Evolutionary conservation across 176 grass and related monocot genomes (phyloP).

Genomic region (Metroxylon sagu): DNA sequence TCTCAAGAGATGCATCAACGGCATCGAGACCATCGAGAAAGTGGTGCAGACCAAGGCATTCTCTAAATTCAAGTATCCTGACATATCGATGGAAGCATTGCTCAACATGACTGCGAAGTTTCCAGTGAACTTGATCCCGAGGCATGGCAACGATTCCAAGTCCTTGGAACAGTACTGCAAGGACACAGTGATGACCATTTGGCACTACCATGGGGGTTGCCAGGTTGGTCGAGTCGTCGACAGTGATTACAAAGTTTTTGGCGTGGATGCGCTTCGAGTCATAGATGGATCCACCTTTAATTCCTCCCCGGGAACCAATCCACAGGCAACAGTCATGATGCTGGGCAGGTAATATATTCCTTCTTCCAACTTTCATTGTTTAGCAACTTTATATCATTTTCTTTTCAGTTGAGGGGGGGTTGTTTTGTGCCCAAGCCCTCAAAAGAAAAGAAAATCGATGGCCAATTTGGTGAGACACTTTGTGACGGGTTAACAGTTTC

Average conservation of each 20-base stretch:
- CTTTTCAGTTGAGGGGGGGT: not conserved
- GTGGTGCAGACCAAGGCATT: conserved; percentile 49
- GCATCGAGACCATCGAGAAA: conserved; percentile 51
- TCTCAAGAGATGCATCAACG: conserved; percentile 46
- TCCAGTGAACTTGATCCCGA: conserved; percentile 58
- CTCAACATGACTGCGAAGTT: conserved; percentile 44
- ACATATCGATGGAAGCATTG: conserved; percentile 40
- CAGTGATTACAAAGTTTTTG: not conserved
- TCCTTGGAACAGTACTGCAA: conserved; percentile 36
- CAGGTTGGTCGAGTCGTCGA: not conserved
- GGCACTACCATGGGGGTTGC: conserved; percentile 5
- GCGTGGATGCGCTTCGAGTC: not conserved
- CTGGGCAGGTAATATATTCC: conserved; percentile 1
- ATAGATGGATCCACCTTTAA: conserved; percentile 6
- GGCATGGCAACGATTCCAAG: conserved; percentile 48
- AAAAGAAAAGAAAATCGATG: too few species aligned
- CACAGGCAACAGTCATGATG: conserved; percentile 15
- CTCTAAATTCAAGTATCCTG: conserved; percentile 56
- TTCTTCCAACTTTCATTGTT: not conserved
- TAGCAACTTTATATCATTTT: not conserved
- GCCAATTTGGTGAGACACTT: too few species aligned
- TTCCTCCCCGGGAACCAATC: conserved; percentile 10
- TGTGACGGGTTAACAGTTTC: too few species aligned
- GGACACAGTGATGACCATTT: conserved; percentile 5
- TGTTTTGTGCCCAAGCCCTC: too few species aligned